Evolutionary conservation across 2,329 filamentous ascomycete genomes (phyloP).

Genomic region (Colletotrichum sp.): DNA sequence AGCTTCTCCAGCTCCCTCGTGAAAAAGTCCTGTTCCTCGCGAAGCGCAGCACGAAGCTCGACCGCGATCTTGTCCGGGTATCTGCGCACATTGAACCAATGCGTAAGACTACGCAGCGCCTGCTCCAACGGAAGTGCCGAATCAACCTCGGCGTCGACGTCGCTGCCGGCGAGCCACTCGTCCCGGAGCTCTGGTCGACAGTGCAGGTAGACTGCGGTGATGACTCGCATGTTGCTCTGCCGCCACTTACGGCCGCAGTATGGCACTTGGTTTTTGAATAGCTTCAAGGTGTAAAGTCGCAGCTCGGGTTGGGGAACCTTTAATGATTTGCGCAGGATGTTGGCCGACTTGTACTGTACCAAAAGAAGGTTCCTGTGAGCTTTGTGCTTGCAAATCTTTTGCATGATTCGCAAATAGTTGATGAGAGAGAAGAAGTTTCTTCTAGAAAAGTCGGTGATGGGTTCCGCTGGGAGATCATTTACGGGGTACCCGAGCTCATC

Average conservation of each 20-base stretch:
- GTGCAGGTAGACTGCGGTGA: constrained; percentile 94
- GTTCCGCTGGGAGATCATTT: constrained; percentile 70
- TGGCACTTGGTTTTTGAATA: constrained; percentile 98
- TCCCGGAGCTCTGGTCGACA: constrained; percentile 91
- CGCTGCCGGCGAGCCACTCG: constrained; percentile 91
- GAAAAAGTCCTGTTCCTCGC: constrained; percentile 82
- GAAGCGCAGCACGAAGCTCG: constrained; percentile 61
- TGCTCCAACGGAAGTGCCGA: constrained; percentile 92
- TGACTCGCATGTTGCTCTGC: constrained; percentile 97
- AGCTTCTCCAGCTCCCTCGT: constrained; percentile 77
- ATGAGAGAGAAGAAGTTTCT: constrained; percentile 95
- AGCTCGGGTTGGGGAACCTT: constrained; percentile 89
- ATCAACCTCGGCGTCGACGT: constrained; percentile 93
- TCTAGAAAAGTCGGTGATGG: constrained; percentile 89
- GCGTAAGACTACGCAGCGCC: constrained; percentile 84
- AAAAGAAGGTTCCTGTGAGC: constrained; percentile 92
- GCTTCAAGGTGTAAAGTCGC: constrained; percentile 91
- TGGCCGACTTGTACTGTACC: constrained; percentile 93
- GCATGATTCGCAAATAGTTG: constrained; percentile 94
- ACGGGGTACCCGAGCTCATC: constrained; percentile 88
- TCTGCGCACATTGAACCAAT: constrained; percentile 88
- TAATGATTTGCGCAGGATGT: constrained; percentile 88
- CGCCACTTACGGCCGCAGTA: constrained; percentile 99
- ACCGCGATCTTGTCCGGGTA: constrained; percentile 80
- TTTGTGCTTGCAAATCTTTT: constrained; percentile 96